These are phyloP conservation scores for Geotrichum candidum DNA, from an alignment of 1,139 yeast species.

Conservation along the genomic window DNA sequence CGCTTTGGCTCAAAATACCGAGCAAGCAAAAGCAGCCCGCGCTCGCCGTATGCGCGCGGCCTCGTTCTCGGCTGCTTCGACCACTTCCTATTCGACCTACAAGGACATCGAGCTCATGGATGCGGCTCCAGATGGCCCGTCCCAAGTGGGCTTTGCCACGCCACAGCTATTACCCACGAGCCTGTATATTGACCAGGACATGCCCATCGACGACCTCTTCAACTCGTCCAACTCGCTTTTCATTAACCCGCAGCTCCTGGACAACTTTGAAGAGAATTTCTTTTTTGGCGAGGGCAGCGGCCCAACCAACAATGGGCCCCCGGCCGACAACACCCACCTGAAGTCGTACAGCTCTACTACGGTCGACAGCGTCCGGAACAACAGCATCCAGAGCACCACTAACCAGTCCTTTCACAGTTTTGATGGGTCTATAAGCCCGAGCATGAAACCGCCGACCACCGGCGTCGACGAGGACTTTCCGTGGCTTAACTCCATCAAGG, in stretches of 20 bases:
- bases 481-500: constrained; percentile 16
- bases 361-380: constrained; percentile 4
- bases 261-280: constrained; percentile 15
- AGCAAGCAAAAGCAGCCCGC: neutral
- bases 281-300: constrained; percentile 4
- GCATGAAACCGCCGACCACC: constrained; percentile 2
- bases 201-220: constrained; percentile 26
- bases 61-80: constrained; percentile 77
- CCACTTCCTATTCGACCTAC: constrained; percentile 57
- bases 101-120: constrained; percentile 39
- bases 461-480: constrained; percentile 17
- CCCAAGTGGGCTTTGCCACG: constrained; percentile 71
- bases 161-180: constrained; percentile 52
- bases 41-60: constrained; percentile 47
- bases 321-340: constrained; percentile 4
- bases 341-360: constrained; percentile 8
- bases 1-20: neutral
- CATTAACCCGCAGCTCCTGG: constrained; percentile 34
- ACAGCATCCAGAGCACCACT: constrained; percentile 7
- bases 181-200: constrained; percentile 27
- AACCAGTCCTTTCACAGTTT: constrained; percentile 3
- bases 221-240: constrained; percentile 28
- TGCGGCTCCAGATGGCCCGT: constrained; percentile 39
- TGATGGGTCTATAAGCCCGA: constrained; percentile 14
- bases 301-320: constrained; percentile 18